Percentiles rank a stretch among this genome's conserved stretches.
These are phyloP conservation scores for Nothophoma quercina DNA, from an alignment of 2,329 filamentous ascomycete species.

Conservation along the genomic window DNA sequence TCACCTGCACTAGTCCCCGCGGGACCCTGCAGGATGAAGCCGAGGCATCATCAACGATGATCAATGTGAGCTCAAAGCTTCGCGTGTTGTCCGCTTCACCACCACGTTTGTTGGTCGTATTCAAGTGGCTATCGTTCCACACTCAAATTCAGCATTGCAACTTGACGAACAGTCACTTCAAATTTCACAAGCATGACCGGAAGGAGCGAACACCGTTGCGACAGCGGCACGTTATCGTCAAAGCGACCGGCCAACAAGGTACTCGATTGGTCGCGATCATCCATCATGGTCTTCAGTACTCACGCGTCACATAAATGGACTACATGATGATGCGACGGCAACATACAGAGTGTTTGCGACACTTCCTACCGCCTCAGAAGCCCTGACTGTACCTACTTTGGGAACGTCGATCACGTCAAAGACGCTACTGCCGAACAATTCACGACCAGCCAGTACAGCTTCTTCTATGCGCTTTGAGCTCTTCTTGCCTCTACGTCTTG, in stretches of 20 bases:
- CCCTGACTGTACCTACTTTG: background rate
- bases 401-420: conserved; percentile 2
- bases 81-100: background rate
- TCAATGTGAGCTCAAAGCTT: background rate
- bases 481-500: background rate
- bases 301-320: conserved; percentile 13
- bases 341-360: background rate
- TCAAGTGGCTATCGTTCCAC: background rate
- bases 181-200: background rate
- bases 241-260: conserved; percentile 35
- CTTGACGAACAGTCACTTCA: background rate
- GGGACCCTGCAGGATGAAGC: conserved; percentile 1
- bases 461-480: background rate
- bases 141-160: background rate
- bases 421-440: conserved; percentile 7
- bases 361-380: background rate
- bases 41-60: background rate
- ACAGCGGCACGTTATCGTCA: background rate
- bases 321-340: conserved; percentile 2
- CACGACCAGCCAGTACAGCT: background rate
- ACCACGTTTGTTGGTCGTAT: background rate
- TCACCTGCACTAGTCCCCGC: background rate
- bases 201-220: background rate
- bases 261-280: conserved; percentile 24
- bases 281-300: conserved; percentile 39